These are phyloP conservation scores for Achaetomium macrosporum DNA, from an alignment of 2,329 filamentous ascomycete genomes.

Conservation along the genomic window DNA sequence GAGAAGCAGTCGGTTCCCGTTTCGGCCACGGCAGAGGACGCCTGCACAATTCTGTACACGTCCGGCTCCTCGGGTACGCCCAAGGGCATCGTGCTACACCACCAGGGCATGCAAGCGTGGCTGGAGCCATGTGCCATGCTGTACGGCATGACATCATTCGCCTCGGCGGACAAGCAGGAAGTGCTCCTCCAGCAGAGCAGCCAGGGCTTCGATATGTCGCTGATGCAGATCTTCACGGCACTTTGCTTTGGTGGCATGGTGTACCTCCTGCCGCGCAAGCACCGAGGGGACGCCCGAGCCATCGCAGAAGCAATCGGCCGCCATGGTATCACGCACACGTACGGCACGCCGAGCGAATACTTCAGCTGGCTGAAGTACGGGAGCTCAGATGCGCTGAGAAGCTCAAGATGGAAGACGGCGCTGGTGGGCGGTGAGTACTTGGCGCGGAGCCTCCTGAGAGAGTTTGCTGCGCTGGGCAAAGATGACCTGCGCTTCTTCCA, in stretches of 20 bases:
- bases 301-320: neutral
- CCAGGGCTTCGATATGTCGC: constrained; percentile 36
- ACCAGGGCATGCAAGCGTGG: constrained; percentile 7
- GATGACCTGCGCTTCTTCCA: constrained; percentile 14
- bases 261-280: constrained; percentile 23
- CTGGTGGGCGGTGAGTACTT: constrained; percentile 30
- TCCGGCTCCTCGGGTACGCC: constrained; percentile 47
- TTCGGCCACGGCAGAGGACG: neutral
- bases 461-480: constrained; percentile 11
- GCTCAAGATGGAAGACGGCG: constrained; percentile 28
- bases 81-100: constrained; percentile 41
- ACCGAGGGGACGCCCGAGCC: neutral
- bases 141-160: constrained; percentile 10
- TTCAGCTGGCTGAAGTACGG: constrained; percentile 15
- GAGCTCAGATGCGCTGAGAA: neutral
- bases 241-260: constrained; percentile 29
- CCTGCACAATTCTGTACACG: constrained; percentile 39
- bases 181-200: constrained; percentile 31
- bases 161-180: constrained; percentile 16
- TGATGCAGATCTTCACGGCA: constrained; percentile 27
- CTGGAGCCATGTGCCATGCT: too few species aligned
- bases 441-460: constrained; percentile 9
- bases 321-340: constrained; percentile 32
- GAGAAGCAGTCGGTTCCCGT: too few species aligned
- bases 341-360: constrained; percentile 37